A percentile compares a stretch with the other conserved stretches of the same genome.
Evolutionary conservation across 2,329 filamentous ascomycete genomes (phyloP).

Genomic region (Akanthomyces dipterigenus): DNA sequence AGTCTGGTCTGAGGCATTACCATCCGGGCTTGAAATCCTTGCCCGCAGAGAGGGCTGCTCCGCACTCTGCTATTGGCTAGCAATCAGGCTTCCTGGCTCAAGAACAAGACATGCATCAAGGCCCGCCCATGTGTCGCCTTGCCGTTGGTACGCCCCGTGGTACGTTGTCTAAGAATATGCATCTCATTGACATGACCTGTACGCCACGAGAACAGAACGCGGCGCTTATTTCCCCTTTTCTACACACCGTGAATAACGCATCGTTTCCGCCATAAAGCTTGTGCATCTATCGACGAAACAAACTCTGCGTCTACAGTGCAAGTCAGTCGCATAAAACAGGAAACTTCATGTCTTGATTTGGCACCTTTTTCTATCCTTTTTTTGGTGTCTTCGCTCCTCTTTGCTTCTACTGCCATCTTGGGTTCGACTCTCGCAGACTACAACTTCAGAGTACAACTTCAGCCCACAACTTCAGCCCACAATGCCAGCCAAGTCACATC

Average conservation of each 20-base stretch:
- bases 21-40: not conserved
- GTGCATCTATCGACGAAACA: not conserved
- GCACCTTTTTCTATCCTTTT: too few relatives aligned
- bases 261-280: not conserved
- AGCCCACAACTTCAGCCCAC: not conserved
- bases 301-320: not conserved
- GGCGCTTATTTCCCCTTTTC: not conserved
- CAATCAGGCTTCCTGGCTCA: not conserved
- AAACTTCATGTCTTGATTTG: too few relatives aligned
- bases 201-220: not conserved
- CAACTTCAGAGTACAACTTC: not conserved
- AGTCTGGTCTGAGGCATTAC: not conserved
- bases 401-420: too few relatives aligned
- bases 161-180: not conserved
- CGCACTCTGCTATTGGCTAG: not conserved
- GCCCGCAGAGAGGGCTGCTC: too few relatives aligned
- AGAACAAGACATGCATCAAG: not conserved
- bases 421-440: too few relatives aligned
- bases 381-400: too few relatives aligned
- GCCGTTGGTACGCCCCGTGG: not conserved
- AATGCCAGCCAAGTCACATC: not conserved
- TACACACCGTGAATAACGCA: not conserved
- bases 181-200: not conserved
- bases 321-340: not conserved
- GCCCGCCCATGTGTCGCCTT: not conserved